Conservation (phyloP, 441 rosid genomes). For the Iberis amara region DNA sequence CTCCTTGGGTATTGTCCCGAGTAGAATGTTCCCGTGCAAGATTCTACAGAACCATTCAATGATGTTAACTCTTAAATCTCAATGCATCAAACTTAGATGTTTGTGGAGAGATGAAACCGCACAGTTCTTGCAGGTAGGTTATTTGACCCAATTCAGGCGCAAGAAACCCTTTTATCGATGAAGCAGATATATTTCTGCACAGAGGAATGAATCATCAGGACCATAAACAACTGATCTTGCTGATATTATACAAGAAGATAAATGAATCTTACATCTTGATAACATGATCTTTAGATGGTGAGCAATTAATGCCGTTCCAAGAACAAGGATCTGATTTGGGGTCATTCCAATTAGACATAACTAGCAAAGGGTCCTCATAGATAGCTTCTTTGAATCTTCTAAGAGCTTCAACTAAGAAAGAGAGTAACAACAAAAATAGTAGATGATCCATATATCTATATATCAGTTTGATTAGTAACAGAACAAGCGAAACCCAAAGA, state of each 20-base stretch:
- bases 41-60: slow-evolving; percentile 47
- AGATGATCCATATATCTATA: slow-evolving; percentile 5
- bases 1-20: slow-evolving; percentile 82
- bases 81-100: slow-evolving; percentile 27
- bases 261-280: slow-evolving; percentile 58
- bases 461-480: no score
- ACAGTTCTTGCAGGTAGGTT: slow-evolving; percentile 70
- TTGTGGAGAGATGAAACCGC: slow-evolving; percentile 27
- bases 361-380: slow-evolving; percentile 69
- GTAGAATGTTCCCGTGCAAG: slow-evolving; percentile 61
- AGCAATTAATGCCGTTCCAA: slow-evolving; percentile 71
- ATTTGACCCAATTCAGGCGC: slow-evolving; percentile 78
- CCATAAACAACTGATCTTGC: slow-evolving; percentile 2
- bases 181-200: slow-evolving; percentile 61
- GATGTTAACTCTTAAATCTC: slow-evolving; percentile 18
- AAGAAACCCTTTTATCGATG: slow-evolving; percentile 73
- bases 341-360: slow-evolving; percentile 74
- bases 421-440: slow-evolving; percentile 2
- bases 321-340: slow-evolving; percentile 77
- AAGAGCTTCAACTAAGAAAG: slow-evolving; percentile 60
- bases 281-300: slow-evolving; percentile 54
- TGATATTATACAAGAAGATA: not conserved
- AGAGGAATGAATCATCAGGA: no score
- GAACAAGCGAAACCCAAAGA: slow-evolving; percentile 11
- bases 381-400: slow-evolving; percentile 74